Base-by-base conservation (phyloP, 805 yeast species). In the Metschnikowia noctiluminum region DNA sequence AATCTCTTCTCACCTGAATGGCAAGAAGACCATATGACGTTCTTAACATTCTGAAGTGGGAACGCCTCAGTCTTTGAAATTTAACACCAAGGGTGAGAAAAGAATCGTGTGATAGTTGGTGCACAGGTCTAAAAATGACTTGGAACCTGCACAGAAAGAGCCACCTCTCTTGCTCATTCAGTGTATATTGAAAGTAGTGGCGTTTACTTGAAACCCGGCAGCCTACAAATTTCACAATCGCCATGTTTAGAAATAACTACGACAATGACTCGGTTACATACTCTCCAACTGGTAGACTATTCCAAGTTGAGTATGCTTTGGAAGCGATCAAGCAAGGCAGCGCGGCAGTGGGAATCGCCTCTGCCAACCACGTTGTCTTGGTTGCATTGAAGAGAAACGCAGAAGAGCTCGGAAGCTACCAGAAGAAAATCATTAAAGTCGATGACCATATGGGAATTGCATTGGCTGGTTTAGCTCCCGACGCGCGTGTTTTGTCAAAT, bases 181-280 rank as follows among this genome's bases (percentile, higher is more conserved):
- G 28, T 34, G 28, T 12, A 21, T 14, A 34, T n/a, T 37, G 30
- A 30, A 15, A 43, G 8, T 36, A 38, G 49, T 46, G 49, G 49
- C 49, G 30, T 36, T 34, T 32, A 10, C 7, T 37, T 26, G 8
- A 27, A 31, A 14, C 28, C 8, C 35, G 28, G 38, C 41, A 31
- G 11, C 6, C 11, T 31, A 31, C 34, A 31, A 10, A 10, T 31
- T 5, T 31, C 13, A 10, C 11, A 3, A 13, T 31, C 13, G 21
- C 34, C 53, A 63, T 64, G 99, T 94, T 94, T 68, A 89, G 99
- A 79, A 94, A 94, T 73, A 94, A 95, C 62, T 94, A 94, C 79
- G 99, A 94, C 69, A 95, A 96, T 78, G 99, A 94, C 69, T 85
- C 98, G 41, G 96, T 94, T 50, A 94, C 99, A 12, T 94, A 89